Conservation (phyloP, 1,284 basidiomycete genomes). For the Lignosus rhinocerotis region DNA sequence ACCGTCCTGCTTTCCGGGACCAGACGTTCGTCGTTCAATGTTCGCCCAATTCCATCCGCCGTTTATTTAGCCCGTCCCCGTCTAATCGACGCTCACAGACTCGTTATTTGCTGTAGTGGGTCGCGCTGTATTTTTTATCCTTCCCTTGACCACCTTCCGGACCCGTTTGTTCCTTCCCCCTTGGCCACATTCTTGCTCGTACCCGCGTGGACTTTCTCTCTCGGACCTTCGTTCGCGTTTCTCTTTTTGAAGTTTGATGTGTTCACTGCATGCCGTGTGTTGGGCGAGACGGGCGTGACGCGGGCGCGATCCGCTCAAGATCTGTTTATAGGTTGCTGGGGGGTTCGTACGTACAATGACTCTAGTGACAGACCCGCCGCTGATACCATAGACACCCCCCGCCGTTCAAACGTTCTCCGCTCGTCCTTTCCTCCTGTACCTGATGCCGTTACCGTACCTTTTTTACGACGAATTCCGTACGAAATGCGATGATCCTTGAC, state of each 20-base stretch:
- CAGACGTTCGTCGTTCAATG: background rate
- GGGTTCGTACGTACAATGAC: too few species aligned
- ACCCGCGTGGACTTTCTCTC: background rate
- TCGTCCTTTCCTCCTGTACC: background rate
- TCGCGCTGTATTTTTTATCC: constrained; percentile 9
- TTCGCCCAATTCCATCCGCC: background rate
- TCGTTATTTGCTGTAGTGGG: constrained; percentile 7
- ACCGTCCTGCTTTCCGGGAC: background rate
- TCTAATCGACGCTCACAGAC: constrained; percentile 16
- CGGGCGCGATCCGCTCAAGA: too few species aligned
- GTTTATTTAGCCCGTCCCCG: background rate
- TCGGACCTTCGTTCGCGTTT: background rate
- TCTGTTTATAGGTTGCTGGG: too few species aligned
- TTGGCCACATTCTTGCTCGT: background rate
- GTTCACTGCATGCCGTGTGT: too few species aligned
- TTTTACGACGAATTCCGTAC: constrained; percentile 16
- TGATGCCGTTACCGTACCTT: constrained; percentile 5
- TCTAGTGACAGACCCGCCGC: too few species aligned
- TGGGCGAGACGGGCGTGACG: too few species aligned
- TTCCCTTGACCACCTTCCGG: background rate
- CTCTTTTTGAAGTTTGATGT: too few species aligned
- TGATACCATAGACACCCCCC: too few species aligned
- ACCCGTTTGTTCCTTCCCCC: background rate
- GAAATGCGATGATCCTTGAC: constrained; percentile 18
- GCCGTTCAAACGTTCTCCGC: background rate